These are phyloP conservation scores for Euptelea pleiosperma DNA, from an alignment of 164 flowering plant genomes.

Conservation along the genomic window DNA sequence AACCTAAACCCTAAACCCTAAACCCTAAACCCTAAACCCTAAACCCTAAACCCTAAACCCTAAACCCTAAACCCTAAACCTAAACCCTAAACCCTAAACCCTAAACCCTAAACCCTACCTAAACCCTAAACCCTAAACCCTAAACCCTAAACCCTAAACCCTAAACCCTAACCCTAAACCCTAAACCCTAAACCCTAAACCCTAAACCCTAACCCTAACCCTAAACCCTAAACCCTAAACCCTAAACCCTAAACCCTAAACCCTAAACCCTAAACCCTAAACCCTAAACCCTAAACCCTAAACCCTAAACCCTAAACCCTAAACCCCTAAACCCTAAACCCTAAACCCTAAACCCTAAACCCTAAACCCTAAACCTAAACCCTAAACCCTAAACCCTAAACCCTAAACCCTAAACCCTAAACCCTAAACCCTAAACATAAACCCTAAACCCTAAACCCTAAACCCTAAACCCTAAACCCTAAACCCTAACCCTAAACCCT, in stretches of 20 bases:
- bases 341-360: constrained; percentile 14
- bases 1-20: constrained; percentile 19
- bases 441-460: constrained; percentile 17
- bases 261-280: constrained; percentile 21
- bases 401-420: constrained; percentile 21
- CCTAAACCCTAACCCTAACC: constrained; percentile 20
- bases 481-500: constrained; percentile 20
- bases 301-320: constrained; percentile 15
- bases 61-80: constrained; percentile 7
- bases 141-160: too few species aligned
- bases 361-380: constrained; percentile 17
- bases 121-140: constrained; percentile 18
- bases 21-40: constrained; percentile 18
- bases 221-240: constrained; percentile 18
- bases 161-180: too few species aligned
- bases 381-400: constrained; percentile 20
- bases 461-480: constrained; percentile 25
- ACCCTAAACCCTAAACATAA: constrained; percentile 19
- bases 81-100: too few species aligned
- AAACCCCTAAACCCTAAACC: constrained; percentile 16
- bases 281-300: constrained; percentile 23
- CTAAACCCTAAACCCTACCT: constrained; percentile 16
- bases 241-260: constrained; percentile 19
- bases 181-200: too few species aligned
- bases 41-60: constrained; percentile 14